These are phyloP conservation scores for Rutstroemia sp. DNA, from an alignment of 2,329 filamentous ascomycete species.

Conservation along the genomic window DNA sequence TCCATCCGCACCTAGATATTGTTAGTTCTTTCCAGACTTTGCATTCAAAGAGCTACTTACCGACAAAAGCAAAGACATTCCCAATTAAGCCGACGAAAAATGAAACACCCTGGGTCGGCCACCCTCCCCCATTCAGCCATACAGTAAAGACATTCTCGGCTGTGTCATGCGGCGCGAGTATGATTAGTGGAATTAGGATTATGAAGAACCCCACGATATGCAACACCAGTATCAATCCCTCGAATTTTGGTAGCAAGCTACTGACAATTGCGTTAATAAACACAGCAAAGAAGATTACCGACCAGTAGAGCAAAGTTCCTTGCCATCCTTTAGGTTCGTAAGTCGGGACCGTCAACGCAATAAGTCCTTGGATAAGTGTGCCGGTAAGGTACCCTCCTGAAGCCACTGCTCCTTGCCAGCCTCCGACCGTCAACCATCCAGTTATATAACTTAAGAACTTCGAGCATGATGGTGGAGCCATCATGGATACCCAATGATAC, in stretches of 20 bases:
- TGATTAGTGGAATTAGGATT: constrained; percentile 34
- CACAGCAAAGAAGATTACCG: constrained; percentile 16
- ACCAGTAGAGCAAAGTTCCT: background rate
- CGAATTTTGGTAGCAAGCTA: constrained; percentile 33
- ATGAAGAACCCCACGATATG: constrained; percentile 39
- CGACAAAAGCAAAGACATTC: constrained; percentile 18
- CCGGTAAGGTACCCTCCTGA: background rate
- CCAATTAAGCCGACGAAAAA: constrained; percentile 32
- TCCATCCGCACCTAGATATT: constrained; percentile 2
- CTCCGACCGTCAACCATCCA: background rate
- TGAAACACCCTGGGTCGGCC: constrained; percentile 26
- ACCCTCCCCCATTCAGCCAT: constrained; percentile 27
- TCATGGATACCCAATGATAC: constrained; percentile 42
- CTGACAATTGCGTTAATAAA: constrained; percentile 37
- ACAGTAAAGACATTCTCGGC: constrained; percentile 23
- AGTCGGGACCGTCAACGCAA: background rate
- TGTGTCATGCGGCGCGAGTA: constrained; percentile 15
- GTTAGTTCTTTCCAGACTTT: background rate
- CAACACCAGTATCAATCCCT: constrained; percentile 36
- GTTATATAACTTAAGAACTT: constrained; percentile 46
- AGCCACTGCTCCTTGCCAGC: constrained; percentile 1
- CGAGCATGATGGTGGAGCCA: constrained; percentile 39
- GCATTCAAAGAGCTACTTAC: background rate
- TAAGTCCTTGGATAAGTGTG: background rate
- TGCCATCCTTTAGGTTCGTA: constrained; percentile 3